Percentiles rank a stretch among this genome's conserved stretches.
Evolutionary conservation across 805 yeast species (phyloP).

Genomic region (Candida incommunis): DNA sequence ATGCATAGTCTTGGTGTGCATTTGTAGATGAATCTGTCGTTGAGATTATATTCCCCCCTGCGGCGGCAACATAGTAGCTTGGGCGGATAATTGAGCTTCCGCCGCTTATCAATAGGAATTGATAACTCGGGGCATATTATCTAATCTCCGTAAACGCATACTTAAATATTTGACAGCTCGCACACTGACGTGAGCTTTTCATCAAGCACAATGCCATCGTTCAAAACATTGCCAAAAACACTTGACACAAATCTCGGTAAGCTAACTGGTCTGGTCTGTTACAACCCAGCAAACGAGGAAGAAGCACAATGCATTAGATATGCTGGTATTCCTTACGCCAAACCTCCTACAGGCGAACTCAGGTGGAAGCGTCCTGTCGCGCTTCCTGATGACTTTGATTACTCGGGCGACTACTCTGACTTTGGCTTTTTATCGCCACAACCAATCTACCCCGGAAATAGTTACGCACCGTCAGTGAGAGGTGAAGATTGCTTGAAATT

Average conservation of each 20-base stretch:
- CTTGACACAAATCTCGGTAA: neutral
- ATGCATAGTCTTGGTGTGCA: no score
- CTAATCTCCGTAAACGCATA: no score
- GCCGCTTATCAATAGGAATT: no score
- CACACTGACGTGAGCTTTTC: no score
- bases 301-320: neutral
- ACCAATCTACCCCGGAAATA: slow-evolving; percentile 10
- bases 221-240: neutral
- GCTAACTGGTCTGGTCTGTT: neutral
- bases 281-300: neutral
- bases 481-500: slow-evolving; percentile 23
- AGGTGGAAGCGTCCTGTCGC: slow-evolving; percentile 24
- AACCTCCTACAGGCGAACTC: slow-evolving; percentile 19
- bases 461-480: slow-evolving; percentile 17
- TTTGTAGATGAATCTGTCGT: no score
- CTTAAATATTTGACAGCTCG: no score
- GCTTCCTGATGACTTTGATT: slow-evolving; percentile 23
- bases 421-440: slow-evolving; percentile 26
- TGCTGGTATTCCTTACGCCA: slow-evolving; percentile 22
- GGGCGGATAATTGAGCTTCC: no score
- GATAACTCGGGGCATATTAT: no score
- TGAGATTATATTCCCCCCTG: no score
- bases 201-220: no score
- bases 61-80: no score
- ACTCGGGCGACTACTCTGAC: slow-evolving; percentile 25